Percentiles rank a stretch among this genome's conserved stretches.
Evolutionary conservation across 441 rosid genomes (phyloP).

Genomic region (Macaranga tanarius): DNA sequence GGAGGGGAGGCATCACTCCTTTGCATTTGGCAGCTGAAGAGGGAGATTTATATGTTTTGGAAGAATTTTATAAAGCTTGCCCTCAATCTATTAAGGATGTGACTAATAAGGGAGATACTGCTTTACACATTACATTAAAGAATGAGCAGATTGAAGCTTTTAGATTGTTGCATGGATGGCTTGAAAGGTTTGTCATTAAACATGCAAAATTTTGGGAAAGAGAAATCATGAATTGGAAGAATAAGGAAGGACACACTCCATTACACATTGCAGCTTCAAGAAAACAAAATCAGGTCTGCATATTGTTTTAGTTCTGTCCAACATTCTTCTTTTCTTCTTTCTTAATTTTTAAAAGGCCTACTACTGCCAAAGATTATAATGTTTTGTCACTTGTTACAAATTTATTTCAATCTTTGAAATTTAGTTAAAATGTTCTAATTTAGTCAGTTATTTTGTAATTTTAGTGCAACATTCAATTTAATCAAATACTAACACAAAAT

Average conservation of each 20-base stretch:
- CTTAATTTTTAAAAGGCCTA: no score
- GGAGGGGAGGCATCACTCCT: slow-evolving; percentile 33
- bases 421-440: no score
- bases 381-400: no score
- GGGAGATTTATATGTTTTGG: slow-evolving; percentile 25
- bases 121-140: slow-evolving; percentile 25
- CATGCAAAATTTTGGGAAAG: neutral
- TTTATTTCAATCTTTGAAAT: no score
- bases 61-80: slow-evolving; percentile 23
- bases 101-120: slow-evolving; percentile 25
- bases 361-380: no score
- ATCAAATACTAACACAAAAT: no score
- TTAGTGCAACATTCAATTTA: no score
- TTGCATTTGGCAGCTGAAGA: slow-evolving; percentile 23
- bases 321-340: neutral
- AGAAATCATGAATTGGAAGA: neutral
- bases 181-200: neutral
- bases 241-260: neutral
- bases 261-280: neutral
- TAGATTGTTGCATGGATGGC: neutral
- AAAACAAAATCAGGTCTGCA: neutral
- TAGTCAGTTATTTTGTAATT: no score
- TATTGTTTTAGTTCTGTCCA: neutral
- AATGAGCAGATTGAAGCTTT: neutral
- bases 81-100: slow-evolving; percentile 31